A percentile compares a stretch with the other conserved stretches of the same genome.
Conservation (phyloP, 768 basidiomycete genomes). For the Lentinus brumalis region DNA sequence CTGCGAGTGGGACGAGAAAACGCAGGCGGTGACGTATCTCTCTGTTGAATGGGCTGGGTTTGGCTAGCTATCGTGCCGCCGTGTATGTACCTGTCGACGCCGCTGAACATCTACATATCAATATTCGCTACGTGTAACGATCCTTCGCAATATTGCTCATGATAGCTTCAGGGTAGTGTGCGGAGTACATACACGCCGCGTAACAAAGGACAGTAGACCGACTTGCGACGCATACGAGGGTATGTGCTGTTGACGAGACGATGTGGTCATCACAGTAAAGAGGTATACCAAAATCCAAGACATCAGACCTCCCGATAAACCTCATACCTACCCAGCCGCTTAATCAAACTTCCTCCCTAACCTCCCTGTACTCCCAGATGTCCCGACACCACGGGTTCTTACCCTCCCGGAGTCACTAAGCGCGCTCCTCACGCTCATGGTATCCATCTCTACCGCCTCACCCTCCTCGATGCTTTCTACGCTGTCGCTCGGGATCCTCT, state of each 20-base stretch:
- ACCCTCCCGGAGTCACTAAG: conserved; percentile 8
- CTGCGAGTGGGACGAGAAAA: conserved; percentile 83
- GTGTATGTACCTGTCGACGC: too few relatives aligned
- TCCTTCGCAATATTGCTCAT: too few relatives aligned
- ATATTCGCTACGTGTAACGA: too few relatives aligned
- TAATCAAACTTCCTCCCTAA: conserved; percentile 17
- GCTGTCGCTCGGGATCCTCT: conserved; percentile 40
- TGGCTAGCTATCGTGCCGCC: conserved; percentile 44
- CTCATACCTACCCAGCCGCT: background rate
- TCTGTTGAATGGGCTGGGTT: conserved; percentile 93
- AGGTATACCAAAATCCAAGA: too few relatives aligned
- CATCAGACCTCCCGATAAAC: too few relatives aligned
- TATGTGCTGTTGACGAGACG: too few relatives aligned
- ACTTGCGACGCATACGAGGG: too few relatives aligned
- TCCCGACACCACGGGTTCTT: background rate
- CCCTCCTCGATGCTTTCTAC: conserved; percentile 68
- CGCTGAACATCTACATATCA: too few relatives aligned
- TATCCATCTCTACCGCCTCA: conserved; percentile 33
- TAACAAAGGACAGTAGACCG: too few relatives aligned
- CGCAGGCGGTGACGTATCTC: conserved; percentile 66
- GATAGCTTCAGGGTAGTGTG: too few relatives aligned
- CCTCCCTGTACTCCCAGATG: background rate
- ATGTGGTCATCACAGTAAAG: too few relatives aligned
- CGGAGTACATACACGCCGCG: too few relatives aligned
- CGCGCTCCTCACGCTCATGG: background rate